A percentile compares a stretch with the other conserved stretches of the same genome.
phyloP scores from a whole-genome alignment of 345 rosid species.

The Stellera chamaejasme region DNA sequence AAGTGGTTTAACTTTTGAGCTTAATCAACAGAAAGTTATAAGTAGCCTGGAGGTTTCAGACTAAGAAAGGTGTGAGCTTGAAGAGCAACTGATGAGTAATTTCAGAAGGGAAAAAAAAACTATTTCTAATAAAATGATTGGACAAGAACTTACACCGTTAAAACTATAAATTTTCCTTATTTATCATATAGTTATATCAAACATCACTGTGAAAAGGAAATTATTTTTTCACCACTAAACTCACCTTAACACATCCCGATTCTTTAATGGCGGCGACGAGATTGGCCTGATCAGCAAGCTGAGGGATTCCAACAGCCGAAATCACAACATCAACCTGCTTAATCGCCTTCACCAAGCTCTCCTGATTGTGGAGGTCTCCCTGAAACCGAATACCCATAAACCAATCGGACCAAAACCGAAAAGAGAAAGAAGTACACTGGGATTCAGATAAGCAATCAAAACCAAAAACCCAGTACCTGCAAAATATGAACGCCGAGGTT shows the following conservation, averaged over 20 bases:
- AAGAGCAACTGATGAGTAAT: too few species aligned
- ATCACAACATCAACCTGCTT: slow-evolving; percentile 52
- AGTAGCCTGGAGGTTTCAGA: too few species aligned
- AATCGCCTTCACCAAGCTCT: slow-evolving; percentile 41
- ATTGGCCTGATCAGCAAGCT: slow-evolving; percentile 33
- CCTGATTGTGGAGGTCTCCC: slow-evolving; percentile 32
- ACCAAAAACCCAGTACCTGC: not conserved
- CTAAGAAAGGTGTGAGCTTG: too few species aligned
- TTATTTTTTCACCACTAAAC: not conserved
- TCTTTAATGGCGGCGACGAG: slow-evolving; percentile 42
- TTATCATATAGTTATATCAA: too few species aligned
- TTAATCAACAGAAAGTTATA: too few species aligned
- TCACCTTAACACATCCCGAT: slow-evolving; percentile 44
- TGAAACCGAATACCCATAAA: not conserved
- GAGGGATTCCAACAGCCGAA: slow-evolving; percentile 28
- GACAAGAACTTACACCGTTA: too few species aligned
- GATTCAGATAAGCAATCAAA: not conserved
- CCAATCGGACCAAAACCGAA: not conserved
- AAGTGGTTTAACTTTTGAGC: too few species aligned
- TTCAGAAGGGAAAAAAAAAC: too few species aligned
- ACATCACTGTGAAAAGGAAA: too few species aligned
- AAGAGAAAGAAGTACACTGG: not conserved
- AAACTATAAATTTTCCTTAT: too few species aligned
- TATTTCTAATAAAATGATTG: too few species aligned
- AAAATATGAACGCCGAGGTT: slow-evolving; percentile 21